Conservation (phyloP, 2,329 filamentous ascomycete genomes). For the Tolypocladium ophioglossoides region DNA sequence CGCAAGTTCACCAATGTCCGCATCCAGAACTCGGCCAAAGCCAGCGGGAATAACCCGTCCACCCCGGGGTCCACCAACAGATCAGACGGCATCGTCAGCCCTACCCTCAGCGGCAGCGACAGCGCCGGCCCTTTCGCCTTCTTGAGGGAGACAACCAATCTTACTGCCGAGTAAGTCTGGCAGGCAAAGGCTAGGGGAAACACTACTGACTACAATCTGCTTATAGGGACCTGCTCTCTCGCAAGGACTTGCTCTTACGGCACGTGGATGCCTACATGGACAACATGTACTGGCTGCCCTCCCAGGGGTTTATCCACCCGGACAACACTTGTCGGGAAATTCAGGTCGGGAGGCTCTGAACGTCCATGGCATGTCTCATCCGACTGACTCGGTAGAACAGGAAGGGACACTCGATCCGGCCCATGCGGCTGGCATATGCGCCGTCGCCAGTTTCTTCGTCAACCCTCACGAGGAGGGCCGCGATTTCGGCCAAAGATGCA, state of each 20-base stretch:
- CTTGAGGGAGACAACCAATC: constrained; percentile 11
- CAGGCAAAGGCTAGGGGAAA: background rate
- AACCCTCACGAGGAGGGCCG: constrained; percentile 19
- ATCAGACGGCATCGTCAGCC: constrained; percentile 8
- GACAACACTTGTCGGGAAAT: constrained; percentile 22
- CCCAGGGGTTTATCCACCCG: constrained; percentile 27
- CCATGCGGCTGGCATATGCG: constrained; percentile 27
- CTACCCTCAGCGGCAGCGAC: constrained; percentile 7
- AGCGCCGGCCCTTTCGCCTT: constrained; percentile 9
- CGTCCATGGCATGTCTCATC: background rate
- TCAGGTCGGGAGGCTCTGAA: constrained; percentile 11
- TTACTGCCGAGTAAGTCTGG: constrained; percentile 18
- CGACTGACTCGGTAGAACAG: constrained; percentile 4
- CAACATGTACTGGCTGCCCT: constrained; percentile 26
- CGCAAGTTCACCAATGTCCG: constrained; percentile 25
- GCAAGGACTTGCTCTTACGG: constrained; percentile 22
- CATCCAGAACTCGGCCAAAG: constrained; percentile 8
- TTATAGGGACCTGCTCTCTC: constrained; percentile 20
- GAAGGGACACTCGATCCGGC: constrained; percentile 23
- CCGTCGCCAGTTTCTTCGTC: constrained; percentile 25
- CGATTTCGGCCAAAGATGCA: constrained; percentile 26
- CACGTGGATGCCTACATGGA: constrained; percentile 29
- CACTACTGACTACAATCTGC: background rate
- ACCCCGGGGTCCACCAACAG: constrained; percentile 3
- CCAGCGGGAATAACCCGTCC: constrained; percentile 1